These are phyloP conservation scores for Cocos nucifera DNA, from an alignment of 176 grass and related monocot species.

Conservation along the genomic window DNA sequence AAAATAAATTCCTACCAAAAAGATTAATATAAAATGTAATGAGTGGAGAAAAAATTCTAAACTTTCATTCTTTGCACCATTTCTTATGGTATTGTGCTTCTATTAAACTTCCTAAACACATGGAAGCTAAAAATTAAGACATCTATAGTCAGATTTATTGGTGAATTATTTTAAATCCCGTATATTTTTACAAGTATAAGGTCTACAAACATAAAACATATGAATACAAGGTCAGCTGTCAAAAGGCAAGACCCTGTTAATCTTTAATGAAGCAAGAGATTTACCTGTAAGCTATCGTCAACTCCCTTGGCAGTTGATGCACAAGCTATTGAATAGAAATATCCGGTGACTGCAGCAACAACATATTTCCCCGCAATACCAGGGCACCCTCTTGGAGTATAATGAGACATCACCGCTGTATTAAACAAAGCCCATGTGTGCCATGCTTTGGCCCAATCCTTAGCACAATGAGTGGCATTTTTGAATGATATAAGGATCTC, in stretches of 20 bases:
- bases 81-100: no score
- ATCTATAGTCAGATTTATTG: no score
- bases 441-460: constrained; percentile 95
- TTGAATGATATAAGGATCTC: constrained; percentile 82
- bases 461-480: constrained; percentile 76
- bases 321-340: constrained; percentile 96
- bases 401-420: constrained; percentile 93
- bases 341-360: constrained; percentile 87
- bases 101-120: no score
- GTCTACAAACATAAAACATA: no score
- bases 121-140: no score
- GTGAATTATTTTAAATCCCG: no score
- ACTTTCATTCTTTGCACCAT: no score
- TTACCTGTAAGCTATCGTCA: constrained; percentile 92
- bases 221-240: no score
- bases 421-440: constrained; percentile 97
- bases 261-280: constrained; percentile 2
- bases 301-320: constrained; percentile 90
- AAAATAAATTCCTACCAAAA: no score
- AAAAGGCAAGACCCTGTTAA: not conserved
- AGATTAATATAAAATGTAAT: no score
- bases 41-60: no score
- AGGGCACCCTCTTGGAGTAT: constrained; percentile 57
- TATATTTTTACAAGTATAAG: no score
- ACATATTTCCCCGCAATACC: constrained; percentile 85